phyloP scores from a whole-genome alignment of 2,329 filamentous ascomycete genomes.

The Paraconiothyrium sp. region DNA sequence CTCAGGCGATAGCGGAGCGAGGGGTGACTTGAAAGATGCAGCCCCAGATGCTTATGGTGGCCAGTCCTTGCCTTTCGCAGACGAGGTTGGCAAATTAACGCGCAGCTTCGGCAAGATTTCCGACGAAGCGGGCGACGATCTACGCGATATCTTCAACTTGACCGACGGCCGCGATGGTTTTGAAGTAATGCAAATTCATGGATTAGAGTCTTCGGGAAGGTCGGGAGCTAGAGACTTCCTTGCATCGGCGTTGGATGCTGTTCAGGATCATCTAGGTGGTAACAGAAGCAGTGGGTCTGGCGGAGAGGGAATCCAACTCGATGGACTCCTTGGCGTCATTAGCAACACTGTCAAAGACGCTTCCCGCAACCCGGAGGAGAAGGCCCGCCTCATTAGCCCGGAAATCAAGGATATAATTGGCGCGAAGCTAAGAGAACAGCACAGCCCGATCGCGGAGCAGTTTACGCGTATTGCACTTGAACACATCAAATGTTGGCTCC shows the following conservation, averaged over 20 bases:
- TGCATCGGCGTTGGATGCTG: constrained; percentile 35
- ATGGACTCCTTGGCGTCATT: constrained; percentile 38
- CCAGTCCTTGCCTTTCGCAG: constrained; percentile 40
- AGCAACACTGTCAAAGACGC: constrained; percentile 41
- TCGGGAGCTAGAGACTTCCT: constrained; percentile 36
- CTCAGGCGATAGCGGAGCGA: constrained; percentile 27
- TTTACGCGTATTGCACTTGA: constrained; percentile 42
- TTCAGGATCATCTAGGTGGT: constrained; percentile 38
- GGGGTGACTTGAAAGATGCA: constrained; percentile 32
- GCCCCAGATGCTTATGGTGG: constrained; percentile 42
- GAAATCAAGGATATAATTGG: constrained; percentile 42
- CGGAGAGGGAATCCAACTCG: constrained; percentile 33
- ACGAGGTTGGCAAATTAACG: constrained; percentile 41
- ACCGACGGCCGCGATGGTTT: constrained; percentile 30
- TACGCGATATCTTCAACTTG: constrained; percentile 40
- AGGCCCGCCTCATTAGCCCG: constrained; percentile 41
- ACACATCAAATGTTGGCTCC: constrained; percentile 44
- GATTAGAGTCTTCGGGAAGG: constrained; percentile 7
- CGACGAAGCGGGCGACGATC: constrained; percentile 38
- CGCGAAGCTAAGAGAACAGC: constrained; percentile 38
- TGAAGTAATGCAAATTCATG: constrained; percentile 28
- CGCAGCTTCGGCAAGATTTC: constrained; percentile 40
- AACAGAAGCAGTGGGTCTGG: constrained; percentile 17
- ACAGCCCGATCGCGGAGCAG: constrained; percentile 39
- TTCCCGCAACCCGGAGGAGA: constrained; percentile 40